Conservation (phyloP, 768 basidiomycete genomes). For the Crucibulum laeve region DNA sequence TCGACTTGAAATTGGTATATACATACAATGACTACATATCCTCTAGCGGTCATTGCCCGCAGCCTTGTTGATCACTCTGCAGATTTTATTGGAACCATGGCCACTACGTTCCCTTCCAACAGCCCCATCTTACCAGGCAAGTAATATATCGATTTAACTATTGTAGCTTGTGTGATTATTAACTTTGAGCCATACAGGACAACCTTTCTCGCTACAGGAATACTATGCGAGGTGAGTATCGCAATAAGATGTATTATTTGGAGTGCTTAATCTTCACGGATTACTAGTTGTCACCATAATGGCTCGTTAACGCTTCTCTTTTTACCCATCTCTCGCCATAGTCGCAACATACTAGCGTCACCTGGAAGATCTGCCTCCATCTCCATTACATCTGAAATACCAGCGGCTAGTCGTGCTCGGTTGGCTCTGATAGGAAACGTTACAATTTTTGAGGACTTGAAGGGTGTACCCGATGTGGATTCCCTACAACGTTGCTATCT, state of each 20-base stretch:
- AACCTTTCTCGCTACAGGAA: slow-evolving; percentile 49
- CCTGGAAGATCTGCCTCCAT: slow-evolving; percentile 38
- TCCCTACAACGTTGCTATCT: slow-evolving; percentile 38
- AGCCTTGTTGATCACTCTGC: slow-evolving; percentile 32
- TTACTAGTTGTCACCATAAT: slow-evolving; percentile 40
- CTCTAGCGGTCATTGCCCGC: slow-evolving; percentile 37
- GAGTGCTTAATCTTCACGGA: background rate
- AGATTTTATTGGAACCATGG: slow-evolving; percentile 42
- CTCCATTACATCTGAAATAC: slow-evolving; percentile 32
- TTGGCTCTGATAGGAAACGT: slow-evolving; percentile 48
- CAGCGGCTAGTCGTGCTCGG: slow-evolving; percentile 39
- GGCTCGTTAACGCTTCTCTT: slow-evolving; percentile 50
- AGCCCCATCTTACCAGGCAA: slow-evolving; percentile 34
- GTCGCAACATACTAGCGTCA: slow-evolving; percentile 41
- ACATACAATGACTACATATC: no score
- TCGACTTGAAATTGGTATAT: no score
- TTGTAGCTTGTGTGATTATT: background rate
- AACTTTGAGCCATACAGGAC: slow-evolving; percentile 19
- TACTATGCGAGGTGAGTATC: slow-evolving; percentile 38
- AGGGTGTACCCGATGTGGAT: slow-evolving; percentile 23
- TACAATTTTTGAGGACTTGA: slow-evolving; percentile 32
- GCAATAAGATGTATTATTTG: background rate
- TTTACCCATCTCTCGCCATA: slow-evolving; percentile 51
- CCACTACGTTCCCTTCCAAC: slow-evolving; percentile 40
- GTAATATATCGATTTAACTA: background rate